Evolutionary conservation across 1,139 yeast genomes (phyloP).

Genomic region (Citeromyces hawaiiensis): DNA sequence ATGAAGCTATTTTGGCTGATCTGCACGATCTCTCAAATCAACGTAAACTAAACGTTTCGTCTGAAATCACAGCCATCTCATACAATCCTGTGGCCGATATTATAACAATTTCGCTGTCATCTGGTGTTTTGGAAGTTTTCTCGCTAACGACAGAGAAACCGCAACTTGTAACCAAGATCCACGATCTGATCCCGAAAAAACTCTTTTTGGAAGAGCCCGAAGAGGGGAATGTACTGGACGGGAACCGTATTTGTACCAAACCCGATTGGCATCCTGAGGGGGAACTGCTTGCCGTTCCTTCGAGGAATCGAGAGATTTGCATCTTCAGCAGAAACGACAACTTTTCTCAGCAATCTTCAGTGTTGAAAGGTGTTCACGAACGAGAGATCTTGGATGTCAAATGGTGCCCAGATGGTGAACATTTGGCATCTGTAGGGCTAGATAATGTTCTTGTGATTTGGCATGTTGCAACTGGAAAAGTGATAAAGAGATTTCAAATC

Average conservation of each 20-base stretch:
- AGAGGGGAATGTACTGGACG: constrained; percentile 12
- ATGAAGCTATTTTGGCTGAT: constrained; percentile 43
- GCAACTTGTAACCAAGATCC: constrained; percentile 9
- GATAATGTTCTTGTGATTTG: constrained; percentile 43
- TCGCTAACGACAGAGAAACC: constrained; percentile 32
- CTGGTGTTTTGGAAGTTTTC: constrained; percentile 53
- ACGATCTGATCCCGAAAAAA: constrained; percentile 10
- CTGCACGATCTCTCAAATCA: constrained; percentile 20
- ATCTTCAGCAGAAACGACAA: constrained; percentile 15
- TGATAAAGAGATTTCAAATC: constrained; percentile 16
- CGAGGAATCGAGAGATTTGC: constrained; percentile 21
- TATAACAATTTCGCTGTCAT: constrained; percentile 49
- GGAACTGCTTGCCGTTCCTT: constrained; percentile 45
- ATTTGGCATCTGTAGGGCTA: constrained; percentile 39
- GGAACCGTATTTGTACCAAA: constrained; percentile 23
- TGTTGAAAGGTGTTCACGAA: constrained; percentile 12
- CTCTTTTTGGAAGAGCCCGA: constrained; percentile 17
- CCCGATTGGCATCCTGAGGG: constrained; percentile 57
- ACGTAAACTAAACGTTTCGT: constrained; percentile 26
- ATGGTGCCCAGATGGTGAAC: constrained; percentile 49
- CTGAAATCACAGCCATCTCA: constrained; percentile 45
- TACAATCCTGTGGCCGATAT: constrained; percentile 50
- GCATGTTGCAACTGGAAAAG: constrained; percentile 24
- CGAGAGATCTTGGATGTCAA: constrained; percentile 33
- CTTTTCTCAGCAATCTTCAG: constrained; percentile 8